Base-by-base conservation (phyloP, 225 moss, liverwort and hornwort species). In the Climacium dendroides region DNA sequence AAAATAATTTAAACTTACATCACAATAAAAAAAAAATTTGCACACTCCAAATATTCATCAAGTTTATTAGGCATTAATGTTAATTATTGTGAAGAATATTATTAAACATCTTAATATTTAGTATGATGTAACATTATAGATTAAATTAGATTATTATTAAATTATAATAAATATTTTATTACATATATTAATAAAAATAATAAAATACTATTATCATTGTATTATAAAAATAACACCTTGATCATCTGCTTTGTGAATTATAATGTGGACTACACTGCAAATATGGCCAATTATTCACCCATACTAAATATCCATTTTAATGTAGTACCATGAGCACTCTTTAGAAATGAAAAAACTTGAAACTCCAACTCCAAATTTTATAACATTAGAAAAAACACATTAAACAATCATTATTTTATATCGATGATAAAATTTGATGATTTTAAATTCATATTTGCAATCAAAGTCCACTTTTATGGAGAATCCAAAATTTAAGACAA, bases 301-400 rank as follows among this genome's bases (percentile, higher is more conserved):
- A 41, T 25, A 15, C 3, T 25, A 5, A 43, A 26, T 43, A 16
- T 15, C 3, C 8, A 9, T 15, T 25, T 25, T 0, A 15, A 4
- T 26, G 4, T 5, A 70, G 4, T 8, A 1, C 13, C 24, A 15
- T 2, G 6, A 72, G 4, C 3, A 10, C 29, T 10, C 1, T 45
- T 10, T 29, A 0, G 0, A 1, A 30, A 4, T 2, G 1, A 3
- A 29, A 47, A 43, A 48, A 47, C 6, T 30, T 30, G 11, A 48
- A 19, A 1, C 2, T 73, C 18, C 0, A 18, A 0, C 30, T 11
- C 2, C 29, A 30, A 48, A 48, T 74, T 32, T n/a, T n/a, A n/a
- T 19, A 32, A 74, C 12, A 3, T 32, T 19, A 1, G 3, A 19
- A 50, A 48, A 45, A 48, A 48, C 1, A 30, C 1, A 73, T 11